Evolutionary conservation across 352 stramenopile genomes (phyloP).

Genomic region (Globisporangium irregulare): DNA sequence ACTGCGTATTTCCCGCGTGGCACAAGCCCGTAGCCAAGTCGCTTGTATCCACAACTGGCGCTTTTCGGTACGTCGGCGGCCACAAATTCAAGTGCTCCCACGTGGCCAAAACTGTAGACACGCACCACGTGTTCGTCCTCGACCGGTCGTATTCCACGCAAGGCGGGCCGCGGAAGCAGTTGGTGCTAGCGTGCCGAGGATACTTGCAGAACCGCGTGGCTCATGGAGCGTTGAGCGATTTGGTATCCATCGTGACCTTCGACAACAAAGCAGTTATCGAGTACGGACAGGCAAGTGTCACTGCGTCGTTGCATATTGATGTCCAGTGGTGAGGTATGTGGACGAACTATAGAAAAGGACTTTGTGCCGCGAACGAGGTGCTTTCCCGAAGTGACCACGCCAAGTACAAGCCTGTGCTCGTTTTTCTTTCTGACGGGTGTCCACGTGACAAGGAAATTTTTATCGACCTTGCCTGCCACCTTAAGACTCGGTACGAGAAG

Average conservation of each 20-base stretch:
- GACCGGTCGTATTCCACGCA: constrained; percentile 75
- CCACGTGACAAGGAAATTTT: background rate
- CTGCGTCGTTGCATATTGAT: too few species aligned
- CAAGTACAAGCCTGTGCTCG: background rate
- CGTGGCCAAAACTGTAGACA: constrained; percentile 12
- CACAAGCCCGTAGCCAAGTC: constrained; percentile 25
- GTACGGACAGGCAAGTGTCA: too few species aligned
- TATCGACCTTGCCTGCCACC: background rate
- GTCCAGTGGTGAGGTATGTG: too few species aligned
- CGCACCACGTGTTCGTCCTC: constrained; percentile 80
- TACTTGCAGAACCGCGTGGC: constrained; percentile 68
- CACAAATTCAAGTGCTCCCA: constrained; percentile 82
- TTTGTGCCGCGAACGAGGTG: background rate
- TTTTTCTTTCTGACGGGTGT: background rate
- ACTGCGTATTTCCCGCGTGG: constrained; percentile 68
- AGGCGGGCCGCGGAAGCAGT: constrained; percentile 45
- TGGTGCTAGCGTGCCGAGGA: constrained; percentile 54
- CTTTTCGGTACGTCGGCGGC: constrained; percentile 35
- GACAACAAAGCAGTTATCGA: too few species aligned
- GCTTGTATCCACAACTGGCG: too few species aligned
- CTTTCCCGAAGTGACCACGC: background rate
- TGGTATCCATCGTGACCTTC: too few species aligned
- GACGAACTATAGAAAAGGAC: background rate
- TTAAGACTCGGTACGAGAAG: background rate
- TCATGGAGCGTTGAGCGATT: constrained; percentile 23